A percentile compares a stretch with the other conserved stretches of the same genome.
Evolutionary conservation across 345 rosid species (phyloP).

Genomic region (Euclidium syriacum): DNA sequence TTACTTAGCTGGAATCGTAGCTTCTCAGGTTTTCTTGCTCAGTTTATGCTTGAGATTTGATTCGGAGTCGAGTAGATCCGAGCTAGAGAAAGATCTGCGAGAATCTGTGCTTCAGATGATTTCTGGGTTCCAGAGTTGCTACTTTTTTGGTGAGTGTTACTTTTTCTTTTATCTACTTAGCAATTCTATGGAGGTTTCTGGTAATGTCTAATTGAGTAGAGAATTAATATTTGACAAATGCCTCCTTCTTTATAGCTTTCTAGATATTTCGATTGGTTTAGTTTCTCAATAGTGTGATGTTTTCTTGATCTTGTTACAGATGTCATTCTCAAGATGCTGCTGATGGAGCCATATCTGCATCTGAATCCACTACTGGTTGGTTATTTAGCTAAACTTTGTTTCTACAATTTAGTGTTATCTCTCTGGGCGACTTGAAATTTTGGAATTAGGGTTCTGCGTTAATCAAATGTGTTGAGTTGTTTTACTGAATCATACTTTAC

Average conservation of each 20-base stretch:
- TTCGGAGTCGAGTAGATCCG: constrained; percentile 14
- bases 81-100: constrained; percentile 41
- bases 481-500: neutral
- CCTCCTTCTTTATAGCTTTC: neutral
- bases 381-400: constrained; percentile 18
- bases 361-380: constrained; percentile 49
- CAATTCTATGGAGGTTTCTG: neutral
- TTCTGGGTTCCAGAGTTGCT: constrained; percentile 41
- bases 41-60: constrained; percentile 52
- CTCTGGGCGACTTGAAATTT: neutral
- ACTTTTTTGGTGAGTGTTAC: constrained; percentile 51
- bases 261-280: neutral
- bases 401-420: neutral
- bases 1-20: constrained; percentile 61
- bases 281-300: neutral
- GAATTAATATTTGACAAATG: neutral
- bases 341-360: constrained; percentile 55
- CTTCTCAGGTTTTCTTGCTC: constrained; percentile 55
- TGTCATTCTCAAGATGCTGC: constrained; percentile 46
- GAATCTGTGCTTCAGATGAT: constrained; percentile 40
- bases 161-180: neutral
- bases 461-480: neutral
- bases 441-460: neutral
- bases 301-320: constrained; percentile 36
- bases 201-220: neutral